phyloP scores from a whole-genome alignment of 2,329 filamentous ascomycete species.

The Fusarium guadeloupense region DNA sequence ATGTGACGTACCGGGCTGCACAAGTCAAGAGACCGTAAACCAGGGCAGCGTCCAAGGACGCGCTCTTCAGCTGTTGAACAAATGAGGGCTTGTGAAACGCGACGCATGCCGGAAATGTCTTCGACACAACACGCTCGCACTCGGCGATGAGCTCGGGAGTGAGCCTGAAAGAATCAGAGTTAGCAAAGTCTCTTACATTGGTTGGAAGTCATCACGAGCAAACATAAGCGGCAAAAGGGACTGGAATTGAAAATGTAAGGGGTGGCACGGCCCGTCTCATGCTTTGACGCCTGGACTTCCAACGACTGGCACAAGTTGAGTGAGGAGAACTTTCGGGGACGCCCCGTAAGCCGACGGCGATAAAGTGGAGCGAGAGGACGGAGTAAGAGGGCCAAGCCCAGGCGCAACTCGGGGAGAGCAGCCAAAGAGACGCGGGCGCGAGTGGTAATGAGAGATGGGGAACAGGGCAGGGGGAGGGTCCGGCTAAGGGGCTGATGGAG shows the following conservation, averaged over 20 bases:
- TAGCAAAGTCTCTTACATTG: conserved; percentile 27
- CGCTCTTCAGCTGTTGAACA: conserved; percentile 67
- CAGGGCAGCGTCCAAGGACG: conserved; percentile 63
- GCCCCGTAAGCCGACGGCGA: conserved; percentile 40
- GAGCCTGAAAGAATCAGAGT: conserved; percentile 49
- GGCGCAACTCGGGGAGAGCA: conserved; percentile 26
- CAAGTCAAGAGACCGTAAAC: conserved; percentile 67
- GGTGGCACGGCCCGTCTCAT: conserved; percentile 41
- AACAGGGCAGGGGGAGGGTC: conserved; percentile 25
- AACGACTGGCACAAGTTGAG: neutral
- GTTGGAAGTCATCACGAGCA: conserved; percentile 4
- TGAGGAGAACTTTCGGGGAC: conserved; percentile 32
- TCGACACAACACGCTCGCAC: conserved; percentile 68
- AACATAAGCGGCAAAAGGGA: conserved; percentile 2
- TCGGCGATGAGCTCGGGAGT: conserved; percentile 67
- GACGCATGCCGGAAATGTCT: conserved; percentile 68
- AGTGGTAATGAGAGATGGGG: conserved; percentile 32
- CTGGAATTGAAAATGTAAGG: conserved; percentile 19
- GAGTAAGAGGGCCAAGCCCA: conserved; percentile 12
- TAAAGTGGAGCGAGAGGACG: conserved; percentile 34
- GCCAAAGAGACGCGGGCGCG: conserved; percentile 26
- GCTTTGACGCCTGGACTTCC: conserved; percentile 23
- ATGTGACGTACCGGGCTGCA: conserved; percentile 62
- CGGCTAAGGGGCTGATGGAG: conserved; percentile 27
- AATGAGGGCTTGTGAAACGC: conserved; percentile 72